Evolutionary conservation across 2,329 filamentous ascomycete genomes (phyloP), one percentile per base, ranked within the genome.

Genomic region (Phyllosticta paracitricarpa): DNA sequence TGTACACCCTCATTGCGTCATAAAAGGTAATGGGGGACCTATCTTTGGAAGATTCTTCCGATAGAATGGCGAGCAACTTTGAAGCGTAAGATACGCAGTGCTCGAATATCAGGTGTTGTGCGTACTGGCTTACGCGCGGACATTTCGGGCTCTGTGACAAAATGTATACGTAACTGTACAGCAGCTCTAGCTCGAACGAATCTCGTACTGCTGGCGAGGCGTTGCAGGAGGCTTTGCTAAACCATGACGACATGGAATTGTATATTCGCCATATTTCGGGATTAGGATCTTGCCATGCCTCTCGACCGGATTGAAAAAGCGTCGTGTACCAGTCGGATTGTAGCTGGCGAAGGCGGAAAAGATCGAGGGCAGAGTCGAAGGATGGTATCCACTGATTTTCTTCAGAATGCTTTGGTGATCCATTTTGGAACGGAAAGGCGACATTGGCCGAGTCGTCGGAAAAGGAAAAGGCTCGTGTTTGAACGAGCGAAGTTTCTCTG

Each of bases 321-420:
- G 87, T 84, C 69, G 95, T 91, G 68, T 97, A 97, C 84, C 91
- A 96, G 57, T 82, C 82, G 0, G 94, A 97, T 71, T 97, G 88
- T 6, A 90, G 83, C 62, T 87, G 84, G n/a, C 93, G 88, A 8
- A 97, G 83, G 67, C 87, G 86, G 70, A 96, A 93, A 1, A 96
- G 77, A 19, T 91, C 82, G 10, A 91, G 78, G 0, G 91, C 91
- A 4, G 89, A 84, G 61, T 89, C 85, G 35, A 88, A 82, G 1
- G 78, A 80, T 58, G 80, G 78, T 17, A 80, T 71, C 69, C 84
- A 85, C 10, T 82, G 70, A n/a, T 76, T 70, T 67, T 76, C 80
- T 66, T 71, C 81, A 62, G 71, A 78, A 67, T 71, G 68, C 76
- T 73, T 76, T 73, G 66, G 66, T 54, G 70, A 56, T 48, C 68